Conservation (phyloP, 2,329 filamentous ascomycete genomes). For the Colletotrichum endophyticum region DNA sequence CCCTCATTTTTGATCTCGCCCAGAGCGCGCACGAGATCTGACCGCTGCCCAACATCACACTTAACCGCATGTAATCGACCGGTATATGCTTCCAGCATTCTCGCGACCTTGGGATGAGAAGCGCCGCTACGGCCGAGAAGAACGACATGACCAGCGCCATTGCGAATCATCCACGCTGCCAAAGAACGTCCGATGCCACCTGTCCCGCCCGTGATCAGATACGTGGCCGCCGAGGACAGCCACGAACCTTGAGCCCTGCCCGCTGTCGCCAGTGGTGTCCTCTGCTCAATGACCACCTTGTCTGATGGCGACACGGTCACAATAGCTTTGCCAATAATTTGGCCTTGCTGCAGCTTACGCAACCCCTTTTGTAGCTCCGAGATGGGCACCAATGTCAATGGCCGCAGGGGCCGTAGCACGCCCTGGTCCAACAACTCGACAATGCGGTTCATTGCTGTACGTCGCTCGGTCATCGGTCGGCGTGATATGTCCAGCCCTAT, state of each 20-base stretch:
- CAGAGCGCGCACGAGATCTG: neutral
- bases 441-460: neutral
- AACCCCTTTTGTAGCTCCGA: neutral
- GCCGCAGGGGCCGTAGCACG: neutral
- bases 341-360: neutral
- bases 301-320: neutral
- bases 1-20: neutral
- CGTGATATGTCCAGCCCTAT: constrained; percentile 44
- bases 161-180: neutral
- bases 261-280: constrained; percentile 19
- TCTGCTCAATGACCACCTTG: neutral
- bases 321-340: neutral
- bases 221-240: constrained; percentile 1
- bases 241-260: neutral
- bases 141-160: neutral
- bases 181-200: neutral
- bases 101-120: neutral
- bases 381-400: neutral
- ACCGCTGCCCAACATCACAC: neutral
- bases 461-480: neutral
- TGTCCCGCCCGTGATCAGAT: constrained; percentile 36
- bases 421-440: neutral
- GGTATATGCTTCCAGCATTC: neutral
- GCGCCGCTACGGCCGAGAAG: neutral
- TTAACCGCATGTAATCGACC: neutral